Percentiles rank a stretch among this genome's conserved stretches.
phyloP scores from a whole-genome alignment of 495 filamentous ascomycete species.

The Aspergillus leporis region DNA sequence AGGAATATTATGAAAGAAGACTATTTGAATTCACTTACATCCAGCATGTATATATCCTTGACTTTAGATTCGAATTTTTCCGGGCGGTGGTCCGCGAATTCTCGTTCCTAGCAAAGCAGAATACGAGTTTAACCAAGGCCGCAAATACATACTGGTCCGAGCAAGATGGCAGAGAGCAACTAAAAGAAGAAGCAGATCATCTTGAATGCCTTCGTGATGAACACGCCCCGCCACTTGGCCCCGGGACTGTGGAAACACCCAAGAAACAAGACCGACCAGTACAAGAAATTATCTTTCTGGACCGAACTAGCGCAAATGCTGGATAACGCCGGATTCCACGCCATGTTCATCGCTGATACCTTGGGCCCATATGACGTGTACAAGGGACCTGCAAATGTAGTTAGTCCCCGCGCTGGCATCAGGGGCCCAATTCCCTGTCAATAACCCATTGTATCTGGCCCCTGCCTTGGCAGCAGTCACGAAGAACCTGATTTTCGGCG shows the following conservation, averaged over 20 bases:
- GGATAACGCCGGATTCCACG: constrained; percentile 60
- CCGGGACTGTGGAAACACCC: constrained; percentile 59
- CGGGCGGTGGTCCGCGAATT: too few species aligned
- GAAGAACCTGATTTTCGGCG: constrained; percentile 53
- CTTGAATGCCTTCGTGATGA: constrained; percentile 60
- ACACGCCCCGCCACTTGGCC: constrained; percentile 54
- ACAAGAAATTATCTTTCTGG: constrained; percentile 57
- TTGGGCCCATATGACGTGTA: constrained; percentile 37
- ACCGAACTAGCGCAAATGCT: constrained; percentile 56
- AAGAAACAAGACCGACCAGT: constrained; percentile 51
- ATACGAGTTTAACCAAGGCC: background rate
- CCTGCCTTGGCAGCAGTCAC: constrained; percentile 59
- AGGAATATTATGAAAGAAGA: background rate
- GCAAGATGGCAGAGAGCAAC: background rate
- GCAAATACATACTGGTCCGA: background rate
- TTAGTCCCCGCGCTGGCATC: constrained; percentile 29
- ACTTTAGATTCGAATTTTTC: too few species aligned
- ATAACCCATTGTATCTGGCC: constrained; percentile 50
- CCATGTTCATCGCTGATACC: constrained; percentile 61
- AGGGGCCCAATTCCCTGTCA: constrained; percentile 35
- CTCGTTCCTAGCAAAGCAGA: too few species aligned
- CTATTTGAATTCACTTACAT: too few species aligned
- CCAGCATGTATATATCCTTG: too few species aligned
- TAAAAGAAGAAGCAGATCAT: constrained; percentile 52
- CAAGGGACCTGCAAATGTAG: constrained; percentile 31